A percentile compares a stretch with the other conserved stretches of the same genome.
Evolutionary conservation across 306 rosid genomes (phyloP).

Genomic region (Pyrus pyrifolia): DNA sequence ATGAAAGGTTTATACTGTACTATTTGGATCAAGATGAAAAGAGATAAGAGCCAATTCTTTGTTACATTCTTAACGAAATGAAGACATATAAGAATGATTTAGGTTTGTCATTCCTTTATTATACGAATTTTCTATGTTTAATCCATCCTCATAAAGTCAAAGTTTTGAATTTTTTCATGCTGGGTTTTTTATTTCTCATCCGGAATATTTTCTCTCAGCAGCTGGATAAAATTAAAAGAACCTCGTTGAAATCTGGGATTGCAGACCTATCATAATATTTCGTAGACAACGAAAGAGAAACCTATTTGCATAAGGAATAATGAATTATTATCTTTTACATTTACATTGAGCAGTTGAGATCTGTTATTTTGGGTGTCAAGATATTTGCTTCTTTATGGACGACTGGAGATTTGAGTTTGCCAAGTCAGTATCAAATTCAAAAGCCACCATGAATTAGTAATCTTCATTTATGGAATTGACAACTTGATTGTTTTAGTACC

Average conservation of each 20-base stretch:
- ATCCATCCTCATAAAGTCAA: not conserved
- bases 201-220: not conserved
- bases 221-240: not conserved
- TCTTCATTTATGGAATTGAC: not conserved
- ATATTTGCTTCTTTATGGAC: not conserved
- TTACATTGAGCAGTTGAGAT: not conserved
- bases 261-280: not conserved
- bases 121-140: not conserved
- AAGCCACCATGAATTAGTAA: not conserved
- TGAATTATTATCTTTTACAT: not conserved
- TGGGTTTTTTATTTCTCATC: not conserved
- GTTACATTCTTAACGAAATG: no score
- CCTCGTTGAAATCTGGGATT: not conserved
- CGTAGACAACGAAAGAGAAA: not conserved
- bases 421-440: not conserved
- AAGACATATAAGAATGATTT: not conserved
- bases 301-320: not conserved
- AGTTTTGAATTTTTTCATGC: not conserved
- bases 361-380: not conserved
- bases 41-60: slow-evolving; percentile 2
- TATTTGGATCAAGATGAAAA: slow-evolving; percentile 40
- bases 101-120: slow-evolving; percentile 1
- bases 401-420: not conserved
- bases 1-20: slow-evolving; percentile 52
- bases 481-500: not conserved